These are phyloP conservation scores for Diplodia intermedia DNA, from an alignment of 2,329 filamentous ascomycete genomes.

Conservation along the genomic window DNA sequence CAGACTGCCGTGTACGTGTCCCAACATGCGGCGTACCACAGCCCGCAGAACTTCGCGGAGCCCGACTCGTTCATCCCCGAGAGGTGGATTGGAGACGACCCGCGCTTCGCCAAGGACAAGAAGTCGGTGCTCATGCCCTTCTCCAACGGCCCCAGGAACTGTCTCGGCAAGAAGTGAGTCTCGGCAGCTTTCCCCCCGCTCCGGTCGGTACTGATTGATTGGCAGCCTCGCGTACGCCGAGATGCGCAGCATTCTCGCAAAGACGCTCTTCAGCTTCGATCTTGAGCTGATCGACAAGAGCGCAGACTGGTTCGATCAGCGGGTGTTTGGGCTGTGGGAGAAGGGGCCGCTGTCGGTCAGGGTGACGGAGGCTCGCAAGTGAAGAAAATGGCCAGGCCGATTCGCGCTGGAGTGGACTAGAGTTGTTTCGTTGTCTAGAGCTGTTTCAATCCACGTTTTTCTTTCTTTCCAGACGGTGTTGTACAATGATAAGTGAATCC, in stretches of 20 bases:
- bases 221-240: slow-evolving; percentile 46
- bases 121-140: slow-evolving; percentile 44
- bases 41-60: slow-evolving; percentile 43
- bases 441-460: no score
- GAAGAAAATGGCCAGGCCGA: background rate
- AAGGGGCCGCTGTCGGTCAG: slow-evolving; percentile 42
- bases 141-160: slow-evolving; percentile 46
- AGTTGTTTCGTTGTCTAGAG: background rate
- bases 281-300: slow-evolving; percentile 42
- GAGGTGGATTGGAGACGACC: slow-evolving; percentile 41
- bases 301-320: slow-evolving; percentile 51
- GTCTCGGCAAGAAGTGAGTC: slow-evolving; percentile 48
- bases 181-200: background rate
- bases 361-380: slow-evolving; percentile 34
- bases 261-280: slow-evolving; percentile 52
- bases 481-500: no score
- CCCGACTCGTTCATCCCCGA: slow-evolving; percentile 47
- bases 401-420: no score
- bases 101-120: slow-evolving; percentile 42
- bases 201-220: background rate
- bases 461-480: no score
- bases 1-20: slow-evolving; percentile 42
- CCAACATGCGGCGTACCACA: slow-evolving; percentile 43
- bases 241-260: slow-evolving; percentile 49
- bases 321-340: slow-evolving; percentile 45